Base-by-base conservation (phyloP, 768 basidiomycete species). In the Artomyces pyxidatus region DNA sequence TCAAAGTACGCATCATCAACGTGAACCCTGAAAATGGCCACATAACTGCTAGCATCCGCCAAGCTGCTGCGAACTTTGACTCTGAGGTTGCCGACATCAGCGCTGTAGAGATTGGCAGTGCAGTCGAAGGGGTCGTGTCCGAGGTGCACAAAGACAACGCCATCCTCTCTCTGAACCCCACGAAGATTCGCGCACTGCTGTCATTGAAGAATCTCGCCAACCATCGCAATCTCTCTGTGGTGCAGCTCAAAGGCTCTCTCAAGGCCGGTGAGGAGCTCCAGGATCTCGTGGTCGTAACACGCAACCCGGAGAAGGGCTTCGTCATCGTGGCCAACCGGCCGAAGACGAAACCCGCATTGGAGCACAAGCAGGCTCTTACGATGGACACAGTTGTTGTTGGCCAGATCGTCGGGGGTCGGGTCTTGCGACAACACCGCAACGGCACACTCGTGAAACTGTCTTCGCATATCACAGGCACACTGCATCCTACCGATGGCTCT, bases 151-250 rank as follows among this genome's bases (percentile, higher is more conserved):
- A 86, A 58, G 82, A 90, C 50, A 90, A 97, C 58, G 74, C 78
- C 25, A 72, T 93, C 21, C 68, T 98, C 42, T 76, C 77, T 11
- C 75, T 97, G 22, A 70, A 80, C 48, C 83, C 85, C 1, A 79
- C 78, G 3, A 71, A 78, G 56, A 73, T 85, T 37, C 81, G 81
- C 32, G 92, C 89, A 0, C 74, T 97, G 22, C 68, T 97, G n/a
- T 91, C 94, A 0, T 69, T 96, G 53, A 85, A 85, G 61, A 88
- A 87, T 55, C 71, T 97, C 49, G 92, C 94, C 10, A 91, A 89
- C 55, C 80, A 85, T 55, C 80, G 87, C 29, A 73, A 69, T 25
- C 63, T 79, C n/a, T 71, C 83, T 1, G 67, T 85, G 16, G 69
- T 82, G 22, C 85, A 88, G 58, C 70, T 93, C 21, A 78, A 79